These are phyloP conservation scores for Raphidocelis subcapitata DNA, from an alignment of 139 green algal species.

Conservation along the genomic window DNA sequence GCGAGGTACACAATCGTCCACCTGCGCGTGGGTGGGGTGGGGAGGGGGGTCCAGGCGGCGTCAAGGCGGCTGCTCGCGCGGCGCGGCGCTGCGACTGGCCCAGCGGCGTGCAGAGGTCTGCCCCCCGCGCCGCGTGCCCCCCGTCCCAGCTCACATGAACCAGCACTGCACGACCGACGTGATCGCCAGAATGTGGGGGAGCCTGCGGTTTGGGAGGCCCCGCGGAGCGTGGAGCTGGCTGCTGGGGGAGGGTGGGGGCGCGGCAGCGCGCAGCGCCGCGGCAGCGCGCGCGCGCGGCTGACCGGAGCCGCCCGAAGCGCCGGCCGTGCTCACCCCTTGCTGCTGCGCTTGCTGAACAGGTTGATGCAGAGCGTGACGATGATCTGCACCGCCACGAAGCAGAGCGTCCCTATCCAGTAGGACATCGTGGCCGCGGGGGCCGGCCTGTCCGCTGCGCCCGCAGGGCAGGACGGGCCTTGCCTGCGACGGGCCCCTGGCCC, in stretches of 20 bases:
- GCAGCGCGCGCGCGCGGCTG: neutral
- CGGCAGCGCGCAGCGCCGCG: no score
- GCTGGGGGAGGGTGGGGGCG: neutral
- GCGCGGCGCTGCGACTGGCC: neutral
- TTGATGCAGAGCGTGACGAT: conserved; percentile 18
- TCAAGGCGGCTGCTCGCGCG: no score
- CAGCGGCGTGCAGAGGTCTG: neutral
- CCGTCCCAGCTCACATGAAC: conserved; percentile 21
- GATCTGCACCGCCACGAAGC: conserved; percentile 15
- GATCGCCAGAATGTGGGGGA: conserved; percentile 10
- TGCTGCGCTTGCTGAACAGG: conserved; percentile 10
- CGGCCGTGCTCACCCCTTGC: conserved; percentile 2
- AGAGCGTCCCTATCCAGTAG: conserved; percentile 23
- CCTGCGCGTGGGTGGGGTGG: neutral
- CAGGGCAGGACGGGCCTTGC: no score
- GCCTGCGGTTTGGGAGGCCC: neutral
- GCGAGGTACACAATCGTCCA: conserved; percentile 9
- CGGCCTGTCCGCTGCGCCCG: no score
- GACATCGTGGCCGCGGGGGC: conserved; percentile 6
- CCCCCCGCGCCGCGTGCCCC: neutral
- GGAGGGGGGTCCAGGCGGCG: no score
- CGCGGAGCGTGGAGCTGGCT: no score
- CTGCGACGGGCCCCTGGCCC: no score
- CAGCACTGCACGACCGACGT: conserved; percentile 15
- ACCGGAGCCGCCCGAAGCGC: neutral